Evolutionary conservation across 176 grass and related monocot genomes (phyloP).

Genomic region (Dactylis glomerata): DNA sequence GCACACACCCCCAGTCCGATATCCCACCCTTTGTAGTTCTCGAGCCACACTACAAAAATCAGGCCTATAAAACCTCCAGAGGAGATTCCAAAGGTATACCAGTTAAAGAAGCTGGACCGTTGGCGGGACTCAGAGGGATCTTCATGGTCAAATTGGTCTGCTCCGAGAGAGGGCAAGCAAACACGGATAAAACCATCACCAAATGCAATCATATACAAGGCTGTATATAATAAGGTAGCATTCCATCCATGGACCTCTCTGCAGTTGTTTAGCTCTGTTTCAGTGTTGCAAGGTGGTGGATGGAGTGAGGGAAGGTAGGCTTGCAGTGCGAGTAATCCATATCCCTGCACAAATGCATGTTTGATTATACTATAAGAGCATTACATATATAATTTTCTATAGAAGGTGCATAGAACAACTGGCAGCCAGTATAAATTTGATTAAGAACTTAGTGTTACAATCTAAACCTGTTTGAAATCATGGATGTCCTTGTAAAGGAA

Average conservation of each 20-base stretch:
- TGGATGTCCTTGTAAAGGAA: too few species aligned
- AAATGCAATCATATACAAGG: conserved; percentile 35
- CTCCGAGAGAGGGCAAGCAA: conserved; percentile 53
- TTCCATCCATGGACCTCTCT: conserved; percentile 40
- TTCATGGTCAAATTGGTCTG: conserved; percentile 59
- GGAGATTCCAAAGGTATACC: conserved; percentile 43
- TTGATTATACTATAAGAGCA: neutral
- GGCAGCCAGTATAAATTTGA: neutral
- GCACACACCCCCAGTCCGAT: conserved; percentile 36
- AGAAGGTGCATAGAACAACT: neutral
- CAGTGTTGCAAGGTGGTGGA: conserved; percentile 40
- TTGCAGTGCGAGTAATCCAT: conserved; percentile 55
- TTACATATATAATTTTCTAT: neutral
- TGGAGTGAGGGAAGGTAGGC: conserved; percentile 48
- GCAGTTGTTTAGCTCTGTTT: conserved; percentile 28
- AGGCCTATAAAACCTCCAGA: conserved; percentile 48
- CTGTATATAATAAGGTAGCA: conserved; percentile 23
- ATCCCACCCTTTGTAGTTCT: conserved; percentile 58
- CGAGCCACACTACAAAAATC: conserved; percentile 45
- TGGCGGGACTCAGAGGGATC: conserved; percentile 27
- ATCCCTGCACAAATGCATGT: conserved; percentile 34
- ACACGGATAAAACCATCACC: conserved; percentile 44
- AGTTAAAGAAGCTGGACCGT: conserved; percentile 62
- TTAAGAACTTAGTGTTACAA: neutral
- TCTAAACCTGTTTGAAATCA: neutral